A percentile compares a stretch with the other conserved stretches of the same genome.
These are phyloP conservation scores for Kregervanrija fluxuum DNA, from an alignment of 805 yeast genomes.

Conservation along the genomic window DNA sequence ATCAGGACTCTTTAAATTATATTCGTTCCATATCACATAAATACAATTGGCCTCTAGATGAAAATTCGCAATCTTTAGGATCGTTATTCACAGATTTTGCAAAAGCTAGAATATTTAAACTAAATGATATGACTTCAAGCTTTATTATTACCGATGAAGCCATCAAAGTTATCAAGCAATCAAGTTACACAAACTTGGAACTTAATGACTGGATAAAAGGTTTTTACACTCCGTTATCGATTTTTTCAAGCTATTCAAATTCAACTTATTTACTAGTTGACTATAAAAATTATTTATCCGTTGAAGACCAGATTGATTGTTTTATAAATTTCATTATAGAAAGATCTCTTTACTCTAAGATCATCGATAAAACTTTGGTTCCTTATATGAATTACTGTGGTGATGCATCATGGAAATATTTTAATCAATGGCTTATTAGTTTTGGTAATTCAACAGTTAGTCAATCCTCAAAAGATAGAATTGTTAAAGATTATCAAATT, in stretches of 20 bases:
- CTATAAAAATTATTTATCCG: conserved; percentile 12
- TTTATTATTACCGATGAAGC: conserved; percentile 3
- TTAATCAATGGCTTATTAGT: conserved; percentile 16
- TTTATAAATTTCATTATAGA: conserved; percentile 11
- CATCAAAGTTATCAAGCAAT: not conserved
- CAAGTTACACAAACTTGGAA: conserved; percentile 1
- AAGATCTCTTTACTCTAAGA: not conserved
- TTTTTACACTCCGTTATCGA: conserved; percentile 17
- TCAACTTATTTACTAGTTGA: conserved; percentile 15
- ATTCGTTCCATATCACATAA: not conserved
- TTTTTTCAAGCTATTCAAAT: conserved; percentile 6
- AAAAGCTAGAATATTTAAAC: conserved; percentile 14
- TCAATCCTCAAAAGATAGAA: conserved; percentile 2
- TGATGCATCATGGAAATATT: conserved; percentile 9
- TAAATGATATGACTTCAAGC: conserved; percentile 13
- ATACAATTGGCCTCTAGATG: conserved; percentile 2
- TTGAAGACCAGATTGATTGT: conserved; percentile 15
- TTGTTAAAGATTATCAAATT: conserved; percentile 7
- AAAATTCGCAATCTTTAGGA: not conserved
- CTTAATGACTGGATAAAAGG: conserved; percentile 17
- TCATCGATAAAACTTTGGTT: conserved; percentile 12
- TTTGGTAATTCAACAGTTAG: conserved; percentile 11
- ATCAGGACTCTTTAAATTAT: not conserved
- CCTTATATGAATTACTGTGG: conserved; percentile 15
- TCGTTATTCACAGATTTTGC: conserved; percentile 13